Evolutionary conservation across 2,329 filamentous ascomycete genomes (phyloP).

Genomic region (Monosporascus cannonballus): DNA sequence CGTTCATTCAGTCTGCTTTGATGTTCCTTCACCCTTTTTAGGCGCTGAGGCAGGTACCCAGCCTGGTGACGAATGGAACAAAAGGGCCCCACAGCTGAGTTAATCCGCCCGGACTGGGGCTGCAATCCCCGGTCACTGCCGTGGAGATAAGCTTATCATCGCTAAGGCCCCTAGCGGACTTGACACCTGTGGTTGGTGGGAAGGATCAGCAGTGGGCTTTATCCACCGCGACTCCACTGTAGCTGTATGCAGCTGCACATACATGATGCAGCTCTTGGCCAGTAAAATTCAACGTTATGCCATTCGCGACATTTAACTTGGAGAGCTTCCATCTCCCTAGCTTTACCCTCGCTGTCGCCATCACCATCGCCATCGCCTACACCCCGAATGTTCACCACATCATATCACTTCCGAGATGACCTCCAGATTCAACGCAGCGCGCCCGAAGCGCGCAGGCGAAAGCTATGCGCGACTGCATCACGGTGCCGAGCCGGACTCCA

Average conservation of each 20-base stretch:
- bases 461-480: conserved; percentile 72
- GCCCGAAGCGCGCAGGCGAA: conserved; percentile 79
- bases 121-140: neutral
- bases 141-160: neutral
- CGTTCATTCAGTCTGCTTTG: neutral
- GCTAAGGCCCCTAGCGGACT: no score
- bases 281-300: neutral
- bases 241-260: neutral
- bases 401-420: conserved; percentile 36
- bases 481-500: conserved; percentile 46
- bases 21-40: neutral
- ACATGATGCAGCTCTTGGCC: neutral
- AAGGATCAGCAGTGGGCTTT: neutral
- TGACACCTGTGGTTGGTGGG: no score
- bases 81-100: neutral
- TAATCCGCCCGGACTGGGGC: neutral
- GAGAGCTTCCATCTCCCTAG: neutral
- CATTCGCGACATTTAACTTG: neutral
- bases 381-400: neutral
- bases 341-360: neutral
- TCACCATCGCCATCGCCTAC: neutral
- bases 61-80: neutral
- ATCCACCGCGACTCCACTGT: neutral
- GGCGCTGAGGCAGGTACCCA: neutral
- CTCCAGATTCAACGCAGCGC: conserved; percentile 57